Conservation (phyloP, 2,329 filamentous ascomycete genomes). For the Aspergillus aculeatus region DNA sequence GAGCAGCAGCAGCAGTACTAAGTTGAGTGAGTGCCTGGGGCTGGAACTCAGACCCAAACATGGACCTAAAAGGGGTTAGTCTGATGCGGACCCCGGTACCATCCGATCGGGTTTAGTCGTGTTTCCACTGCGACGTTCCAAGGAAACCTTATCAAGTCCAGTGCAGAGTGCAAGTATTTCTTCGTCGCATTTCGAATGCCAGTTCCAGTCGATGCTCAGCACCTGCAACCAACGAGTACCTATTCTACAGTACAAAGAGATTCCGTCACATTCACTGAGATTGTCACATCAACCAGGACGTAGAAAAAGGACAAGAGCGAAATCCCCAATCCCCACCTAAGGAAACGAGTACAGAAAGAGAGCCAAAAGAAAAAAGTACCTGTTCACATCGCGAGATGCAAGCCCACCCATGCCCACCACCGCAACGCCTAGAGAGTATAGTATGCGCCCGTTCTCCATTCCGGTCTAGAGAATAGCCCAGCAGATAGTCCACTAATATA, state of each 20-base stretch:
- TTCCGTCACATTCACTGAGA: too few relatives aligned
- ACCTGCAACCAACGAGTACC: neutral
- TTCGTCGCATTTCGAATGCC: neutral
- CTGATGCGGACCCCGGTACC: neutral
- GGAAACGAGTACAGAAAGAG: constrained; percentile 3
- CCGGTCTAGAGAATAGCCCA: constrained; percentile 29
- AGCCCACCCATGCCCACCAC: constrained; percentile 21
- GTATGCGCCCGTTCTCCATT: constrained; percentile 27
- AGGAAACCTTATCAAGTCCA: neutral
- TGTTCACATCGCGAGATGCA: constrained; percentile 26
- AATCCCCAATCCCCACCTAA: too few relatives aligned
- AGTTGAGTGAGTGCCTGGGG: neutral
- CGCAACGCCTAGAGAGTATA: constrained; percentile 24
- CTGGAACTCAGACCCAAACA: neutral
- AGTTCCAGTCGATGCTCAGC: neutral
- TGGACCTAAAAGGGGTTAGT: constrained; percentile 1
- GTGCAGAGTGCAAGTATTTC: neutral
- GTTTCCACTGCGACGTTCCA: neutral
- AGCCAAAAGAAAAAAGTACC: constrained; percentile 1
- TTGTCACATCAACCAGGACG: too few relatives aligned
- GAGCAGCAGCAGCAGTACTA: neutral
- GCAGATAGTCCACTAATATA: constrained; percentile 26
- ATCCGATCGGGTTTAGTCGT: constrained; percentile 10
- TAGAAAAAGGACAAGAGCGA: neutral
- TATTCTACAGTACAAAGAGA: neutral